Evolutionary conservation across 352 stramenopile species (phyloP).

Genomic region (Blastocystis sp.): DNA sequence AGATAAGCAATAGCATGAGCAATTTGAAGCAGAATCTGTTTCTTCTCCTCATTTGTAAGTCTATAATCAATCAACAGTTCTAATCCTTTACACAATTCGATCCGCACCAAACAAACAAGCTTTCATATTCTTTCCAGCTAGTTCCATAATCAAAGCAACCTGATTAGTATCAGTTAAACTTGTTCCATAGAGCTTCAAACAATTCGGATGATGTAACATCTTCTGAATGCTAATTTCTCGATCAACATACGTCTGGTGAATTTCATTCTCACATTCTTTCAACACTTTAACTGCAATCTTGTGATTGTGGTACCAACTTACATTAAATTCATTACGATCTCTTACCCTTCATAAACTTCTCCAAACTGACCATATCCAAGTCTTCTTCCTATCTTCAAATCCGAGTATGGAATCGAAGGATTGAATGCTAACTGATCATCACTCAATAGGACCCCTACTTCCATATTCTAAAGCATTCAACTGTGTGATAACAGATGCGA

Average conservation of each 20-base stretch:
- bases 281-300: not conserved
- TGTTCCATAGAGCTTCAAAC: not conserved
- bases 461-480: no score
- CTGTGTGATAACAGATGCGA: no score
- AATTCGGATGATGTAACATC: not conserved
- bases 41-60: not conserved
- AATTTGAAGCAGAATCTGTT: slow-evolving; percentile 77
- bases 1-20: slow-evolving; percentile 79
- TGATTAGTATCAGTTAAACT: not conserved
- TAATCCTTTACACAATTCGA: not conserved
- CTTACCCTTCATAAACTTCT: not conserved
- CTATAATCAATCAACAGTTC: not conserved
- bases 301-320: not conserved
- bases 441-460: no score
- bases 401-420: not conserved
- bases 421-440: not conserved
- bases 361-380: not conserved
- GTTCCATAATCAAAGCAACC: not conserved
- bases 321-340: not conserved
- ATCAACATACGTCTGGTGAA: not conserved
- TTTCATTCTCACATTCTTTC: not conserved
- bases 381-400: not conserved
- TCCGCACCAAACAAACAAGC: not conserved
- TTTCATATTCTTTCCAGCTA: not conserved
- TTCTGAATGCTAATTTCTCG: not conserved